Conservation (phyloP, 768 basidiomycete species). For the Suillus occidentalis region DNA sequence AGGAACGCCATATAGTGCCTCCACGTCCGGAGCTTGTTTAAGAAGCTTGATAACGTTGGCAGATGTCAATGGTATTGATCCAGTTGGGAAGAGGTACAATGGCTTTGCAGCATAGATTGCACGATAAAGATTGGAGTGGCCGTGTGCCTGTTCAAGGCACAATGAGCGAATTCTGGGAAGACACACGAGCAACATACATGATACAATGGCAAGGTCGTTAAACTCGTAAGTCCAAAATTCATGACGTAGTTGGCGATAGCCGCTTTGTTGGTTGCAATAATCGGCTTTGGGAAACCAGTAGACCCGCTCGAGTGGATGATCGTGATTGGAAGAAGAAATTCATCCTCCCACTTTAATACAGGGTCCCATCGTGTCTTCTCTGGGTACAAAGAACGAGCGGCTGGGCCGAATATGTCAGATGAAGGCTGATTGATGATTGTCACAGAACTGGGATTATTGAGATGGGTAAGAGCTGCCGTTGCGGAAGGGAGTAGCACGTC, state of each 20-base stretch:
- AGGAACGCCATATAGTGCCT: constrained; percentile 39
- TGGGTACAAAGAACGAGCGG: constrained; percentile 16
- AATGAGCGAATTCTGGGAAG: background rate
- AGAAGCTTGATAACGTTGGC: constrained; percentile 42
- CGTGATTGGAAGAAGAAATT: constrained; percentile 20
- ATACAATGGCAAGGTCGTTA: constrained; percentile 33
- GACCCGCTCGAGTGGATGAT: constrained; percentile 31
- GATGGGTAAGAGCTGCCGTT: constrained; percentile 14
- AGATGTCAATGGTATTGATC: constrained; percentile 46
- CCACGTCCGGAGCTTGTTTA: constrained; percentile 32
- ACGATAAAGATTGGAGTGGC: constrained; percentile 34
- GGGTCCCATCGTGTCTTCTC: constrained; percentile 25
- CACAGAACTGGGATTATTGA: constrained; percentile 22
- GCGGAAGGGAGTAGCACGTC: constrained; percentile 16
- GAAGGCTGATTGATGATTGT: constrained; percentile 25
- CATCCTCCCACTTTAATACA: constrained; percentile 21
- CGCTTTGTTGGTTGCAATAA: constrained; percentile 36
- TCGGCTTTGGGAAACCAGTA: constrained; percentile 52
- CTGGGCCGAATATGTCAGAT: constrained; percentile 15
- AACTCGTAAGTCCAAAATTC: constrained; percentile 25
- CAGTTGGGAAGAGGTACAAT: constrained; percentile 44
- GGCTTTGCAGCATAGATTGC: constrained; percentile 42
- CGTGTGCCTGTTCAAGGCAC: constrained; percentile 18
- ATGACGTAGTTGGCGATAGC: constrained; percentile 36
- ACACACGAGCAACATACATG: constrained; percentile 21